Evolutionary conservation across 2,329 filamentous ascomycete genomes (phyloP).

Genomic region (Fusarium pseudocircinatum): DNA sequence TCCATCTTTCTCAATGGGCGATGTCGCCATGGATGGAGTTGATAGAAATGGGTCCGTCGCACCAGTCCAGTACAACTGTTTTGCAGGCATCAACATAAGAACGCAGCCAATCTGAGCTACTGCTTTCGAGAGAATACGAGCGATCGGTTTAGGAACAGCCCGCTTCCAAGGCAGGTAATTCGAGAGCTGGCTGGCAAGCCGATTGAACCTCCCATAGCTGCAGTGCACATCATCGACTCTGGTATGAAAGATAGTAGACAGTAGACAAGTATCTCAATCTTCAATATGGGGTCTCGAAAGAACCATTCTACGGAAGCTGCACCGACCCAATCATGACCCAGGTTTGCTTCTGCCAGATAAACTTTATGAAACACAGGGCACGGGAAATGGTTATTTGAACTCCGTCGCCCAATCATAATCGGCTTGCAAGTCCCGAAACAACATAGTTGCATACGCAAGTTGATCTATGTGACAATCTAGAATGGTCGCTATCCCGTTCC

Average conservation of each 20-base stretch:
- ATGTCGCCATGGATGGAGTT: constrained; percentile 38
- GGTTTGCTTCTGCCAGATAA: neutral
- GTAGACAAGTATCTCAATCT: neutral
- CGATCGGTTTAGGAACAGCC: neutral
- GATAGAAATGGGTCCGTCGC: constrained; percentile 13
- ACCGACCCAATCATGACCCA: neutral
- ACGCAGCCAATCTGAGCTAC: neutral
- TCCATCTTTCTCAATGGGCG: constrained; percentile 24
- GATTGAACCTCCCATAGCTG: neutral
- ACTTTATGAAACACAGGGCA: neutral
- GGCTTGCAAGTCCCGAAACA: neutral
- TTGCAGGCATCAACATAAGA: constrained; percentile 20
- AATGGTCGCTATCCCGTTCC: neutral
- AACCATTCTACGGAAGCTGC: neutral
- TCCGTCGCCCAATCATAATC: neutral
- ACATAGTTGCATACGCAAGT: neutral
- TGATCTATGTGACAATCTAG: neutral
- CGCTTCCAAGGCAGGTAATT: neutral
- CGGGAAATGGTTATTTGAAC: neutral
- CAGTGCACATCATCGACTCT: neutral
- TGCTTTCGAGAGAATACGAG: neutral
- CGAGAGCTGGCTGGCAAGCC: neutral
- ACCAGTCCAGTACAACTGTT: constrained; percentile 15
- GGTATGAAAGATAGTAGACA: neutral
- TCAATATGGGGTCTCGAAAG: neutral